These are phyloP conservation scores for Flaveria sonorensis DNA, from an alignment of 129 eudicot species.

Conservation along the genomic window DNA sequence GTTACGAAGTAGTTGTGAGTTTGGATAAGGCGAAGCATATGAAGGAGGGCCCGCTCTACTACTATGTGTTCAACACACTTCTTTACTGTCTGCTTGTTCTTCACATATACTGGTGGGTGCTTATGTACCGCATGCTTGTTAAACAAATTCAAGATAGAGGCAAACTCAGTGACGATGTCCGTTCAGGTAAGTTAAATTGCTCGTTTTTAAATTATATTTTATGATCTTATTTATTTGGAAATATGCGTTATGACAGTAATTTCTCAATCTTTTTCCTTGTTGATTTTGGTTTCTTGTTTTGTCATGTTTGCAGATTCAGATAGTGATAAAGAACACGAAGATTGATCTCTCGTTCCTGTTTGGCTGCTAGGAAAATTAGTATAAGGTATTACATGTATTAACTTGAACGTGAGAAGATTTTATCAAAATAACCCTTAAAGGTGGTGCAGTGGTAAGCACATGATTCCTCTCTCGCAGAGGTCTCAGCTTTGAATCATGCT, in stretches of 20 bases:
- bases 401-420: neutral
- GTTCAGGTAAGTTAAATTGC: constrained; percentile 71
- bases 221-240: neutral
- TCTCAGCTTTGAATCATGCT: too few species aligned
- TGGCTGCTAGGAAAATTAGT: constrained; percentile 25
- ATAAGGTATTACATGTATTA: constrained; percentile 29
- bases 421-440: neutral
- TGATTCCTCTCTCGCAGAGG: too few species aligned
- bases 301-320: constrained; percentile 63
- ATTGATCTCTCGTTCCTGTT: constrained; percentile 44
- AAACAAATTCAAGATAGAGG: constrained; percentile 92
- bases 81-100: constrained; percentile 88
- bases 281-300: neutral
- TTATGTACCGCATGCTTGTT: constrained; percentile 93
- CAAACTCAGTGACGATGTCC: constrained; percentile 86
- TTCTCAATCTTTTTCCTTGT: neutral
- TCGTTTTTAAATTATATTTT: neutral
- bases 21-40: constrained; percentile 82
- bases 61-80: constrained; percentile 82
- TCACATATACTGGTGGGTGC: constrained; percentile 95
- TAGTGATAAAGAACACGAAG: constrained; percentile 79
- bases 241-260: neutral
- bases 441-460: too few species aligned
- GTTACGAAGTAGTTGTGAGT: constrained; percentile 71
- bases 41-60: constrained; percentile 73